phyloP scores from a whole-genome alignment of 495 filamentous ascomycete genomes.

The Corynascus novoguineensis region DNA sequence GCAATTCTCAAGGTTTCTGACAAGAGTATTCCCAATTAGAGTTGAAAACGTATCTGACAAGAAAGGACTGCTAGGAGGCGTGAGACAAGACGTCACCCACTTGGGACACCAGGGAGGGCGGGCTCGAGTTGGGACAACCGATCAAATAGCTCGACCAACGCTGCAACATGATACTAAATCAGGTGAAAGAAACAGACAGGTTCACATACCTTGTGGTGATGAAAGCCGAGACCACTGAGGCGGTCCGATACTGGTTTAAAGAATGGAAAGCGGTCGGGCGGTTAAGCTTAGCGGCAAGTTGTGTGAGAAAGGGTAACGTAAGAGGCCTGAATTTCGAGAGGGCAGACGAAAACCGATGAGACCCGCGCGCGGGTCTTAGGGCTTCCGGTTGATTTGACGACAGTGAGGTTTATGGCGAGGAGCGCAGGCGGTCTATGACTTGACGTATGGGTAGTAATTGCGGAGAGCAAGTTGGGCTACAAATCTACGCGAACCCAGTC shows the following conservation, averaged over 20 bases:
- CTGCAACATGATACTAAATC: neutral
- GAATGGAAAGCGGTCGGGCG: neutral
- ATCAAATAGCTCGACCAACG: neutral
- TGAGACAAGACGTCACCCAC: neutral
- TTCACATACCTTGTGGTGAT: constrained; percentile 3
- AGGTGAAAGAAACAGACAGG: neutral
- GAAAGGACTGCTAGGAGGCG: neutral
- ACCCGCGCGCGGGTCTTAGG: constrained; percentile 2
- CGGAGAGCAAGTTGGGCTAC: neutral
- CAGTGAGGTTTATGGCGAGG: neutral
- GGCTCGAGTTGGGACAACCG: neutral
- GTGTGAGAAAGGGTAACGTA: neutral
- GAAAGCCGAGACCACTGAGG: neutral
- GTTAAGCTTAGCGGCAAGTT: constrained; percentile 1
- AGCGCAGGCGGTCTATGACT: neutral
- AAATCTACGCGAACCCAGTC: neutral
- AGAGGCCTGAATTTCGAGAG: neutral
- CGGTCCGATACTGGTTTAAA: neutral
- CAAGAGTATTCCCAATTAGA: neutral
- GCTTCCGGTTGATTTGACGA: neutral
- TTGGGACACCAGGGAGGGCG: neutral
- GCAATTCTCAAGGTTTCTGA: neutral
- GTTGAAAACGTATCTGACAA: neutral
- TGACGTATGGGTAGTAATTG: neutral
- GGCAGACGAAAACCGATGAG: neutral